A percentile compares a stretch with the other conserved stretches of the same genome.
These are phyloP conservation scores for Bretschneidera sinensis DNA, from an alignment of 345 rosid species.

Conservation along the genomic window DNA sequence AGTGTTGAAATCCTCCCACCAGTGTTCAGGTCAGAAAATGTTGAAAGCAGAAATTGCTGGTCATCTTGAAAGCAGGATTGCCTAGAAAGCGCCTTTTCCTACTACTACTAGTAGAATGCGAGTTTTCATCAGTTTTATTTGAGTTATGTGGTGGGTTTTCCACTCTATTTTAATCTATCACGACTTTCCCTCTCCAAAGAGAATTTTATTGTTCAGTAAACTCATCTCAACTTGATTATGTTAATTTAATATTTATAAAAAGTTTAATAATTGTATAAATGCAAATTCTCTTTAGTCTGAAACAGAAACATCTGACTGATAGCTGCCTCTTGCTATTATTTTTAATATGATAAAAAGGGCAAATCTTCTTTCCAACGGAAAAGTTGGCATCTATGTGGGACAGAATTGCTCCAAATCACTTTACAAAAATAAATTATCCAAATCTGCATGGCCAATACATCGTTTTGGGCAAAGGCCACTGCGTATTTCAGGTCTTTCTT, in stretches of 20 bases:
- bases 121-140: too few relatives aligned
- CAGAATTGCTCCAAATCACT: too few relatives aligned
- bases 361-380: not conserved
- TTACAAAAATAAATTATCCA: not conserved
- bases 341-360: not conserved
- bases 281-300: not conserved
- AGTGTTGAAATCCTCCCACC: not conserved
- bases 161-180: not conserved
- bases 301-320: too few relatives aligned
- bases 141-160: not conserved
- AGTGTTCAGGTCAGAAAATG: not conserved
- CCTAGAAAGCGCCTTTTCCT: too few relatives aligned
- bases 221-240: not conserved
- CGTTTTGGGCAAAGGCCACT: too few relatives aligned
- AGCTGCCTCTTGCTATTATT: too few relatives aligned
- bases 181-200: not conserved
- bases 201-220: not conserved
- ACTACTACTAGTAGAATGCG: too few relatives aligned
- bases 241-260: too few relatives aligned
- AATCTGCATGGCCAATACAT: not conserved
- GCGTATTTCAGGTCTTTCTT: too few relatives aligned
- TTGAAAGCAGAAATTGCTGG: not conserved
- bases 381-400: not conserved
- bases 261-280: not conserved
- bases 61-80: not conserved